phyloP scores from a whole-genome alignment of 345 rosid species.

The Dipteronia sinensis region DNA sequence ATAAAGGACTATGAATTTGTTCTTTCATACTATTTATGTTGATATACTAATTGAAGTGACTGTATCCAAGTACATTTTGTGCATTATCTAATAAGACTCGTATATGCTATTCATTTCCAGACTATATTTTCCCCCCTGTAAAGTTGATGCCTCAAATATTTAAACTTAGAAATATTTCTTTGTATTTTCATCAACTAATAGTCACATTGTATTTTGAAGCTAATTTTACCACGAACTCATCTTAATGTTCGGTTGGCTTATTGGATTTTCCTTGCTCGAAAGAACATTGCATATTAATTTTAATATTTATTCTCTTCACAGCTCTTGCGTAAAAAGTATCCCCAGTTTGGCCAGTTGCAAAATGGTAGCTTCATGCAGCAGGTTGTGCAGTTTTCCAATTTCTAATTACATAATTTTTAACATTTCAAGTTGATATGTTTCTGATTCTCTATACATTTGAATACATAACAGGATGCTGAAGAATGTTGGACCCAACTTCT shows the following conservation, averaged over 20 bases:
- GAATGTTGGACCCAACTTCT: constrained; percentile 98
- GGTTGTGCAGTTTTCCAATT: constrained; percentile 38
- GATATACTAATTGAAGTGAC: background rate
- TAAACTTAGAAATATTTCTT: background rate
- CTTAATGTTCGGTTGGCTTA: background rate
- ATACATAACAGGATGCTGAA: constrained; percentile 81
- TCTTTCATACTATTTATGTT: background rate
- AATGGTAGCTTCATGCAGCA: constrained; percentile 97
- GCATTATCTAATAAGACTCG: background rate
- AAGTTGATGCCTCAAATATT: background rate
- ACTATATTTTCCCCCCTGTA: background rate
- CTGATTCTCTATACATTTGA: constrained; percentile 17
- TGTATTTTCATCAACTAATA: background rate
- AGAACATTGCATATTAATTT: background rate
- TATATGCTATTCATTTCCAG: background rate
- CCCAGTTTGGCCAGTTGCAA: constrained; percentile 92
- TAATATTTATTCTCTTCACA: constrained; percentile 35
- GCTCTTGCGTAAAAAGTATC: constrained; percentile 88
- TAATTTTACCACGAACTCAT: constrained; percentile 4
- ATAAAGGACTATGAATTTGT: background rate
- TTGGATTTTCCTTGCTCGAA: constrained; percentile 8
- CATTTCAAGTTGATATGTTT: constrained; percentile 11
- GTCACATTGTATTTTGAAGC: background rate
- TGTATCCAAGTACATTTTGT: constrained; percentile 4
- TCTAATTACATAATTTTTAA: constrained; percentile 6